phyloP scores from a whole-genome alignment of 768 basidiomycete genomes.

The Pholiota microspora region DNA sequence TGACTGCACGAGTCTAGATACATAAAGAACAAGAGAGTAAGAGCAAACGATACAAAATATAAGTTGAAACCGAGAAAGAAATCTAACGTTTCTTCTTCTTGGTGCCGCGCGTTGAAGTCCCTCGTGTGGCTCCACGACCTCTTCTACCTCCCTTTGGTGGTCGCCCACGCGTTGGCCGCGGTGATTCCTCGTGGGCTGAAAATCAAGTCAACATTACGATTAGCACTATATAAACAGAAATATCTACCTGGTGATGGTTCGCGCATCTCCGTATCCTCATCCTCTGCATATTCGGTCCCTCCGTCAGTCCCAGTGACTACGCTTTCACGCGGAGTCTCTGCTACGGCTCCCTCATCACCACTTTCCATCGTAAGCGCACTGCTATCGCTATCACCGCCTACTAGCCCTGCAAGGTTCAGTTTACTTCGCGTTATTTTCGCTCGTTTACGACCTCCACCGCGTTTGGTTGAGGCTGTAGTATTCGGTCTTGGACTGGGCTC shows the following conservation, averaged over 20 bases:
- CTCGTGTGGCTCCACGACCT: constrained; percentile 27
- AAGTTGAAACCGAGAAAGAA: not conserved
- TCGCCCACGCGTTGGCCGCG: constrained; percentile 35
- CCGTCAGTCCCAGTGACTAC: constrained; percentile 71
- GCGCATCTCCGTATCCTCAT: constrained; percentile 59
- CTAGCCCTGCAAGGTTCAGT: constrained; percentile 67
- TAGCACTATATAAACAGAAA: not conserved
- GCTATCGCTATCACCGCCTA: constrained; percentile 81
- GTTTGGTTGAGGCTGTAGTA: constrained; percentile 15
- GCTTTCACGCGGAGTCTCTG: constrained; percentile 62
- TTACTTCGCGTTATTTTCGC: constrained; percentile 47
- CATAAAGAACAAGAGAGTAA: not conserved
- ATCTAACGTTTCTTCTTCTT: constrained; percentile 49
- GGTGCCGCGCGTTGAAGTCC: constrained; percentile 32
- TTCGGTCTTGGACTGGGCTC: constrained; percentile 24
- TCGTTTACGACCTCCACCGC: constrained; percentile 22
- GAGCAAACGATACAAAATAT: constrained; percentile 7
- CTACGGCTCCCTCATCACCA: constrained; percentile 59
- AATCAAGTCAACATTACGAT: constrained; percentile 6
- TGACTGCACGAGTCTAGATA: not conserved
- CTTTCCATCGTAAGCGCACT: constrained; percentile 83
- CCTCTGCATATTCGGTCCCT: constrained; percentile 68
- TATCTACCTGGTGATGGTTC: constrained; percentile 58
- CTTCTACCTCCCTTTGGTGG: constrained; percentile 30
- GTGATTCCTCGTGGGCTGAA: constrained; percentile 33